phyloP scores from a whole-genome alignment of 176 grass and related monocot species.

The Dactylis glomerata region DNA sequence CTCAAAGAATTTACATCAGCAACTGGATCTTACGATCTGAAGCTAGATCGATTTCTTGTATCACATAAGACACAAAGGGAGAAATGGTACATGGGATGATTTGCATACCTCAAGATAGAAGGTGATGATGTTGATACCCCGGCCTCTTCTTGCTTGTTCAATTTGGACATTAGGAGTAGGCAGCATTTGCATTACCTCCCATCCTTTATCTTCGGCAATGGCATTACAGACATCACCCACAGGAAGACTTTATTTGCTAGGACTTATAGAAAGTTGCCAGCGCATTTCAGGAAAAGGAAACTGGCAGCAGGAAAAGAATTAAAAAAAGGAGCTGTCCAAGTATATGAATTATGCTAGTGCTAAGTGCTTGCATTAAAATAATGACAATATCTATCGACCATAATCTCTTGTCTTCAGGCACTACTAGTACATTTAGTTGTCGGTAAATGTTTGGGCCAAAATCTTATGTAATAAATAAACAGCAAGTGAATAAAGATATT shows the following conservation, averaged over 20 bases:
- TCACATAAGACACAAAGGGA: not conserved
- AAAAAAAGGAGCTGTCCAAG: constrained; percentile 1
- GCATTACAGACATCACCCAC: constrained; percentile 4
- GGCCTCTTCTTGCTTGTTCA: constrained; percentile 19
- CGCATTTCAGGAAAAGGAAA: not conserved
- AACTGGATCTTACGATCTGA: not conserved
- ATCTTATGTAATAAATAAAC: constrained; percentile 4
- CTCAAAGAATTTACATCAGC: not conserved
- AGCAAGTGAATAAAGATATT: not conserved
- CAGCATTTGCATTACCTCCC: constrained; percentile 24
- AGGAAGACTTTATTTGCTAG: not conserved
- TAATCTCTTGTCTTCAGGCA: not conserved
- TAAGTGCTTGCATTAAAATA: constrained; percentile 7
- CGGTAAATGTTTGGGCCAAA: not conserved
- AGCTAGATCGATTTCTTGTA: not conserved
- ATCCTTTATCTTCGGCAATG: constrained; percentile 11
- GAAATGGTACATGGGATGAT: not conserved
- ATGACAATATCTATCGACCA: not conserved
- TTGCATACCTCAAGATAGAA: constrained; percentile 22
- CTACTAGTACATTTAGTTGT: not conserved
- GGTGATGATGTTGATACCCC: constrained; percentile 19
- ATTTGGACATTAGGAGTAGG: not conserved
- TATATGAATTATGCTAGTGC: not conserved
- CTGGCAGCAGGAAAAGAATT: constrained; percentile 17
- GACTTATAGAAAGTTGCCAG: constrained; percentile 9